Evolutionary conservation across 164 flowering plant genomes (phyloP).

Genomic region (Magnolia changhungtana): DNA sequence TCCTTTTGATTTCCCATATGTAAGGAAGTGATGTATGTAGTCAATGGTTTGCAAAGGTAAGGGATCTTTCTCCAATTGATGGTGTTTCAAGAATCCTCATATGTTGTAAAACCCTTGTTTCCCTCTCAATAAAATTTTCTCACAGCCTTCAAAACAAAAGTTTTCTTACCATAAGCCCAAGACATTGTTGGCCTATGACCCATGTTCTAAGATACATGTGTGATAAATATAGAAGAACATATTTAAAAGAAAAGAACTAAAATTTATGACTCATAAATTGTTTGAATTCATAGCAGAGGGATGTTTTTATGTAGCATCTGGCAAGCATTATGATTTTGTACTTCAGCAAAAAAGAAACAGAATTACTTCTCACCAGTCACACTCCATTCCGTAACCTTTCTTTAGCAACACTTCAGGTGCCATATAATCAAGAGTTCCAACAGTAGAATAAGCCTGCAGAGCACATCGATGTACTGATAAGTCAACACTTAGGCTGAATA

Average conservation of each 20-base stretch:
- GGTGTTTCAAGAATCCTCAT: no score
- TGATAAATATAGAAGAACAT: not conserved
- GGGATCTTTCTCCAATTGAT: no score
- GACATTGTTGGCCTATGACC: not conserved
- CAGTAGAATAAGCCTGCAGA: conserved; percentile 84
- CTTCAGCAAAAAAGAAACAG: not conserved
- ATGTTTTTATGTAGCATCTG: not conserved
- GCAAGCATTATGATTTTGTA: not conserved
- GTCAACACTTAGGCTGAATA: not conserved
- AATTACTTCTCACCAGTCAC: conserved; percentile 56
- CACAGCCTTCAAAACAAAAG: no score
- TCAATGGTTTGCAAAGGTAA: no score
- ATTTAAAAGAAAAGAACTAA: not conserved
- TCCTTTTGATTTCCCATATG: no score
- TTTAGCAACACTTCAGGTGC: conserved; percentile 88
- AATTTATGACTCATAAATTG: not conserved
- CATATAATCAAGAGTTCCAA: conserved; percentile 94
- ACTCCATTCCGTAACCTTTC: conserved; percentile 92
- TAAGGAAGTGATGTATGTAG: no score
- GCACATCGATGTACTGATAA: not conserved
- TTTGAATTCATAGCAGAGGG: not conserved
- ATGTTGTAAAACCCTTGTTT: no score
- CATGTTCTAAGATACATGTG: not conserved
- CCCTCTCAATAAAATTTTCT: no score
- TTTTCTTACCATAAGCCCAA: not conserved